Evolutionary conservation across 768 basidiomycete species (phyloP).

Genomic region (Agrocybe pediades): DNA sequence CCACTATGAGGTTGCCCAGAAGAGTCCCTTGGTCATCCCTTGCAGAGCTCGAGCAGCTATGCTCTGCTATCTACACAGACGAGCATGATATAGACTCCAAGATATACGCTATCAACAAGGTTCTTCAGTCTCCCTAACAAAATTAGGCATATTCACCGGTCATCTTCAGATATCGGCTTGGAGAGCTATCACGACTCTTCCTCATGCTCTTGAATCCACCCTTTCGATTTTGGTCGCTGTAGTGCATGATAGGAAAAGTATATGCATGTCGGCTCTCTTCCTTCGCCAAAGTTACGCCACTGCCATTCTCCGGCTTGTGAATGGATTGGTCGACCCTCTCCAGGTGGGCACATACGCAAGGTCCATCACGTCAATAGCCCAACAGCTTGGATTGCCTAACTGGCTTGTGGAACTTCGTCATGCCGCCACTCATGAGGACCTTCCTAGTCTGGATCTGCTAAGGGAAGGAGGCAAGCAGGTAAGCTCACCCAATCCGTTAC

Average conservation of each 20-base stretch:
- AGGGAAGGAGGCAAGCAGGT: conserved; percentile 78
- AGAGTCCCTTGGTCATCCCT: conserved; percentile 19
- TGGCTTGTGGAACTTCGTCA: conserved; percentile 95
- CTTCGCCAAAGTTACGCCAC: conserved; percentile 80
- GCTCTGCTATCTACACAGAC: conserved; percentile 69
- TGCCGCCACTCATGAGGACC: conserved; percentile 93
- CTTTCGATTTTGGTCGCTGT: conserved; percentile 62
- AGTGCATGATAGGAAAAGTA: conserved; percentile 48
- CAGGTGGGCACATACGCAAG: conserved; percentile 89
- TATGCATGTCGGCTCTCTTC: conserved; percentile 40
- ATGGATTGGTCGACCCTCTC: conserved; percentile 92
- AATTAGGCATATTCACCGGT: background rate
- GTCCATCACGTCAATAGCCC: conserved; percentile 87
- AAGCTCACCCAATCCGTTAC: background rate
- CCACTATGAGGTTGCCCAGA: conserved; percentile 18
- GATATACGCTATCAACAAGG: conserved; percentile 50
- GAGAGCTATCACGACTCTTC: conserved; percentile 73
- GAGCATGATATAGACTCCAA: conserved; percentile 51
- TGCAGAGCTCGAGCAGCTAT: conserved; percentile 17
- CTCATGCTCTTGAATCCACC: conserved; percentile 78
- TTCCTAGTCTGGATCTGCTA: conserved; percentile 82
- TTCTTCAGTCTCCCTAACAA: conserved; percentile 31
- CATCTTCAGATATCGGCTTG: conserved; percentile 70
- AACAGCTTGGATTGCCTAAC: conserved; percentile 79
- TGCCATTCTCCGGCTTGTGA: conserved; percentile 87